Base-by-base conservation (phyloP, 129 eudicot species). In the Glebionis coronaria region DNA sequence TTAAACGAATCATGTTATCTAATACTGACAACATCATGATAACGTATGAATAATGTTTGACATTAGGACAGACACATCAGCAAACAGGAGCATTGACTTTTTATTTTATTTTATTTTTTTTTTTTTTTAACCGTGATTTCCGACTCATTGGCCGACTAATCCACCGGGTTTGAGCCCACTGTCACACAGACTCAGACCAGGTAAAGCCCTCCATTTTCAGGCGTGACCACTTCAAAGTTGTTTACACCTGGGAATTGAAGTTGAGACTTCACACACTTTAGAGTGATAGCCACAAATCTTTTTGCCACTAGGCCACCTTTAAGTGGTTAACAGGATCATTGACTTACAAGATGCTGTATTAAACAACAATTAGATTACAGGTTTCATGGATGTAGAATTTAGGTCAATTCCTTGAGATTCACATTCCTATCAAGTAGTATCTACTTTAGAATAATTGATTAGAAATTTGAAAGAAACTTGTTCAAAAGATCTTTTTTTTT, bases 341-440 rank as follows among this genome's bases (percentile, higher is more conserved):
- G 19, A 28, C 35, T 49, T 71, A 23, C 14, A 44, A 44, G 58
- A 25, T n/a, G n/a, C n/a, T n/a, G n/a, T 59, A 35, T 11, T 47
- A 56, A 29, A 60, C 71, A 28, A 61, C 58, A 44, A 53, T 52
- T 52, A 40, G 68, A 59, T 47, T 53, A 6, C 45, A 63, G 61
- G 27, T 28, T 51, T 51, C 38, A 61, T 42, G 47, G 35, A 65
- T 70, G 67, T 29, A 70, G 49, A 45, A 5, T 28, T 56, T 25
- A 74, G 58, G 79, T 74, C 79, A 70, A 70, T 55, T 73, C 75
- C 16, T 66, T 56, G 79, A 78, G 78, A 61, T 76, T 25, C 63
- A 60, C 67, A 19, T 58, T 19, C 47, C 75, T 18, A 31, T 63
- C 38, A n/a, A n/a, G n/a, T 50, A 52, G 58, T 28, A 18, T 23